Percentiles rank a stretch among this genome's conserved stretches.
These are phyloP conservation scores for Glaciozyma antarctica DNA, from an alignment of 768 basidiomycete species.

Conservation along the genomic window DNA sequence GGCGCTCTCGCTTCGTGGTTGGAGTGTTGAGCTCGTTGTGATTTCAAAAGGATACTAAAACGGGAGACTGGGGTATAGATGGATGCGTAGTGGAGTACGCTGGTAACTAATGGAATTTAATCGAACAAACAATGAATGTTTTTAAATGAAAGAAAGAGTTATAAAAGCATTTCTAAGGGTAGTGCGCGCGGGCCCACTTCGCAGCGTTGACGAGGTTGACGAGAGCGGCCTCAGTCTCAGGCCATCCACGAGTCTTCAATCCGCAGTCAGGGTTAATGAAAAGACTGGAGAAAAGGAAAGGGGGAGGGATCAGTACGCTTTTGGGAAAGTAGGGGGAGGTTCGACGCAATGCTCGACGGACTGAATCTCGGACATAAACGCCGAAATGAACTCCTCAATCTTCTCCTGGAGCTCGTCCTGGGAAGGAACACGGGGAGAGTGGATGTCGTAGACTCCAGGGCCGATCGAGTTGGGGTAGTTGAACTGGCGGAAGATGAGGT, in stretches of 20 bases:
- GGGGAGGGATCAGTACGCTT: neutral
- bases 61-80: too few species aligned
- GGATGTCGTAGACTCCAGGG: constrained; percentile 56
- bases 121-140: too few species aligned
- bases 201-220: constrained; percentile 79
- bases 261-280: constrained; percentile 50
- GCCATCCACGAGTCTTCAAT: constrained; percentile 69
- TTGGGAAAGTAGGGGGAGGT: too few species aligned
- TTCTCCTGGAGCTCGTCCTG: constrained; percentile 91
- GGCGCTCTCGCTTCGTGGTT: too few species aligned
- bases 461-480: constrained; percentile 96
- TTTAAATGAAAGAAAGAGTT: too few species aligned
- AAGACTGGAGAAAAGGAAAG: neutral
- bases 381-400: constrained; percentile 62
- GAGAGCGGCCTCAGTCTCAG: constrained; percentile 23
- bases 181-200: constrained; percentile 79
- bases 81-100: too few species aligned
- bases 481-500: constrained; percentile 95
- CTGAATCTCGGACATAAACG: constrained; percentile 20
- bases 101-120: too few species aligned
- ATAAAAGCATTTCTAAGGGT: constrained; percentile 38
- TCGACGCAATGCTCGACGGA: neutral
- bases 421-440: constrained; percentile 93
- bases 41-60: too few species aligned
- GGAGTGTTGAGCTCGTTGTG: too few species aligned